phyloP scores from a whole-genome alignment of 495 filamentous ascomycete species.

The Tuber aestivum region DNA sequence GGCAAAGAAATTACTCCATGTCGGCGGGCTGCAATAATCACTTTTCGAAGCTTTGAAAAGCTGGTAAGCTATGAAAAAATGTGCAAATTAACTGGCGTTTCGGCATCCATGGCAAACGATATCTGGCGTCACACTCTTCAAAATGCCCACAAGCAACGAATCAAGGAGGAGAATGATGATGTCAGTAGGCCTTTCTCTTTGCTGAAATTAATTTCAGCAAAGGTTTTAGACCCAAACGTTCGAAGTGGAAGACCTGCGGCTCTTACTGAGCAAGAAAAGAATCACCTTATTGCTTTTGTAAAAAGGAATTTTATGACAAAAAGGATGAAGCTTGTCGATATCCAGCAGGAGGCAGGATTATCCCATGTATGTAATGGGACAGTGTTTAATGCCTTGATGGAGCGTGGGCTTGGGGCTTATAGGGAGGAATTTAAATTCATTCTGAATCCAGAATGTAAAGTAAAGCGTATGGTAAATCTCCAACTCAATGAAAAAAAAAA shows the following conservation, averaged over 20 bases:
- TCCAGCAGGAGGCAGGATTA: conserved; percentile 1
- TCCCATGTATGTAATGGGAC: background rate
- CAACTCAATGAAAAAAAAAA: background rate
- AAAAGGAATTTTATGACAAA: background rate
- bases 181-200: background rate
- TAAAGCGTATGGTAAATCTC: background rate
- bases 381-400: background rate
- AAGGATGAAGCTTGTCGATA: background rate
- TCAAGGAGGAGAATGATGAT: no score
- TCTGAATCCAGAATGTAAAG: background rate
- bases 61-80: conserved; percentile 1
- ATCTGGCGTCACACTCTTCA: background rate
- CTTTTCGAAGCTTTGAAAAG: background rate
- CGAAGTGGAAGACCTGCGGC: background rate
- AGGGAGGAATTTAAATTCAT: conserved; percentile 13
- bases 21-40: conserved; percentile 5
- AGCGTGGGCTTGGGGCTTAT: background rate
- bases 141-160: no score
- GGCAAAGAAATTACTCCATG: conserved; percentile 8
- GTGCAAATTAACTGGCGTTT: background rate
- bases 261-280: background rate
- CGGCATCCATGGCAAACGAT: background rate
- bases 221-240: background rate
- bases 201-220: background rate
- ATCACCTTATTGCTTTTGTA: background rate